Evolutionary conservation across 83 land plant genomes (phyloP).

Genomic region (Thuja plicata): DNA sequence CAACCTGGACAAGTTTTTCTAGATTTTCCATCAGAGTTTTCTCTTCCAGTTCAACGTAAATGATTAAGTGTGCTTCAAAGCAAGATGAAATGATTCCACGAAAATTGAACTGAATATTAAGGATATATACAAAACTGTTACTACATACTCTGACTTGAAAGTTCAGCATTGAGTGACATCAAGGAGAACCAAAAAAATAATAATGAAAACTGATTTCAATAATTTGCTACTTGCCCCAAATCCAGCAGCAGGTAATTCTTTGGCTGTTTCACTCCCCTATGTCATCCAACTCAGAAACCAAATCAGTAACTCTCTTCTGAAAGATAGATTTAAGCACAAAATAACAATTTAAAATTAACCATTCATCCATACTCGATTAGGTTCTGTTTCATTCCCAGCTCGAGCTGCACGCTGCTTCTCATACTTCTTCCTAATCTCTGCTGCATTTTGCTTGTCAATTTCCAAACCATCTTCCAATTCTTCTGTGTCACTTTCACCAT

Average conservation of each 20-base stretch:
- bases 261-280: constrained; percentile 54
- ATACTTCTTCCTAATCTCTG: constrained; percentile 89
- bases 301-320: background rate
- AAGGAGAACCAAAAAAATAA: background rate
- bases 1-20: constrained; percentile 95
- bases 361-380: constrained; percentile 23
- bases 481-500: too few species aligned
- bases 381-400: constrained; percentile 43
- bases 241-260: constrained; percentile 50
- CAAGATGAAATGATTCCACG: constrained; percentile 96
- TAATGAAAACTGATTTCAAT: background rate
- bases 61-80: constrained; percentile 87
- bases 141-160: background rate
- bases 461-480: constrained; percentile 35
- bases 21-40: constrained; percentile 90
- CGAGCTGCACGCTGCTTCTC: constrained; percentile 80
- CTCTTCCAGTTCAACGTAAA: constrained; percentile 95
- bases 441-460: constrained; percentile 58
- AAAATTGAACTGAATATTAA: constrained; percentile 75
- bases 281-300: constrained; percentile 9
- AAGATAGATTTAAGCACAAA: background rate
- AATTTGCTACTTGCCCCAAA: constrained; percentile 52
- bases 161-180: background rate
- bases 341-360: background rate
- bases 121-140: background rate